Evolutionary conservation across 306 rosid genomes (phyloP).

Genomic region (Quercus aquifolioides): DNA sequence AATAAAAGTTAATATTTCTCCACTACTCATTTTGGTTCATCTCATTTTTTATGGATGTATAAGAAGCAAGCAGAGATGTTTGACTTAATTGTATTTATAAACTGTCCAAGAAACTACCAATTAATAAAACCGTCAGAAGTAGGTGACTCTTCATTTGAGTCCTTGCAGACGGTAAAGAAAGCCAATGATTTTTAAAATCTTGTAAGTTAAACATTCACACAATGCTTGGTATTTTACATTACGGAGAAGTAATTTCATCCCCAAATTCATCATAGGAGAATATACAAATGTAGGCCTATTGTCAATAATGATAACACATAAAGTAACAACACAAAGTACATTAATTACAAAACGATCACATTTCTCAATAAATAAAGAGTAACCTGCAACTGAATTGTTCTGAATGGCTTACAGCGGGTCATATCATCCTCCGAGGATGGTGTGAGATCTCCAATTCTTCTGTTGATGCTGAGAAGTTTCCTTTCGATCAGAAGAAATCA

Average conservation of each 20-base stretch:
- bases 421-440: conserved; percentile 89
- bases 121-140: background rate
- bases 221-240: background rate
- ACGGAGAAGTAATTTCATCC: background rate
- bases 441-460: conserved; percentile 50
- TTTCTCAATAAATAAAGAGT: conserved; percentile 9
- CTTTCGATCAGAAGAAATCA: conserved; percentile 53
- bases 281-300: background rate
- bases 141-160: background rate
- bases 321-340: background rate
- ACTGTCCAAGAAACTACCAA: background rate
- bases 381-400: conserved; percentile 4
- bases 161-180: background rate
- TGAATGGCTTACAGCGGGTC: conserved; percentile 78
- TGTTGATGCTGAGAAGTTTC: conserved; percentile 37
- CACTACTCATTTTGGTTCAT: background rate
- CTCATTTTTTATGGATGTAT: background rate
- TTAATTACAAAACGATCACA: background rate
- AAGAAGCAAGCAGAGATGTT: background rate
- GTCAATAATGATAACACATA: background rate
- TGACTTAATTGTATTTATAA: background rate
- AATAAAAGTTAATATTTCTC: background rate
- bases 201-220: background rate
- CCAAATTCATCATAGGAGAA: background rate
- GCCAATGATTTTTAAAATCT: background rate